These are phyloP conservation scores for Pouteria campechiana DNA, from an alignment of 179 eudicot species.

Conservation along the genomic window DNA sequence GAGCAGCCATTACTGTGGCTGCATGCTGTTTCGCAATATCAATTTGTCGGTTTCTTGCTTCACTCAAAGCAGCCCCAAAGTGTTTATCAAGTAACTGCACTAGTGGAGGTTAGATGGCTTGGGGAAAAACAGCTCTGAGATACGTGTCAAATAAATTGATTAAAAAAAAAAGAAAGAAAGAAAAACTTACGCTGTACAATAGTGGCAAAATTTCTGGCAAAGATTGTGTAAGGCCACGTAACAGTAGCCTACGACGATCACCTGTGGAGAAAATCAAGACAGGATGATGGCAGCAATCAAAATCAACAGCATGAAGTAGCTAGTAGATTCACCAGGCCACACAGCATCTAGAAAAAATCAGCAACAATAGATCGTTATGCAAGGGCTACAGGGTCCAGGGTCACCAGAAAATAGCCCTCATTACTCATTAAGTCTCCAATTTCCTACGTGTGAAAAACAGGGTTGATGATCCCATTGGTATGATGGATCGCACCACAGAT, in stretches of 20 bases:
- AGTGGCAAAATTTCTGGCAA: conserved; percentile 83
- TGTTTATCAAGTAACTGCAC: conserved; percentile 85
- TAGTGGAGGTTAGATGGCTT: too few species aligned
- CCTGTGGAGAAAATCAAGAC: conserved; percentile 31
- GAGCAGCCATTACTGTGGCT: conserved; percentile 70
- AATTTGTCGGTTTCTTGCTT: conserved; percentile 68
- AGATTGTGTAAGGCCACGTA: conserved; percentile 87
- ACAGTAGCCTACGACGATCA: conserved; percentile 75
- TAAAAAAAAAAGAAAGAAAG: too few species aligned
- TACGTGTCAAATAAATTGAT: too few species aligned
- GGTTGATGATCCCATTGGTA: too few species aligned
- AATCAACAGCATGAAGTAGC: neutral
- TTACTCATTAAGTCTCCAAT: too few species aligned
- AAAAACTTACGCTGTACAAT: conserved; percentile 66
- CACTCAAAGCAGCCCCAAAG: conserved; percentile 82
- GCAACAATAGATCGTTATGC: neutral
- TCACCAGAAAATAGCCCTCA: too few species aligned
- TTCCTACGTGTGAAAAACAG: too few species aligned
- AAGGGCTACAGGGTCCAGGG: too few species aligned
- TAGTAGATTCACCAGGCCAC: neutral
- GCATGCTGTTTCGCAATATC: conserved; percentile 93
- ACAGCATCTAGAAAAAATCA: neutral
- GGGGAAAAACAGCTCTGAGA: too few species aligned
- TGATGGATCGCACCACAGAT: too few species aligned
- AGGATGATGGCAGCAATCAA: neutral